Conservation (phyloP, 2,329 filamentous ascomycete species). For the Aspergillus brunneoviolaceus region DNA sequence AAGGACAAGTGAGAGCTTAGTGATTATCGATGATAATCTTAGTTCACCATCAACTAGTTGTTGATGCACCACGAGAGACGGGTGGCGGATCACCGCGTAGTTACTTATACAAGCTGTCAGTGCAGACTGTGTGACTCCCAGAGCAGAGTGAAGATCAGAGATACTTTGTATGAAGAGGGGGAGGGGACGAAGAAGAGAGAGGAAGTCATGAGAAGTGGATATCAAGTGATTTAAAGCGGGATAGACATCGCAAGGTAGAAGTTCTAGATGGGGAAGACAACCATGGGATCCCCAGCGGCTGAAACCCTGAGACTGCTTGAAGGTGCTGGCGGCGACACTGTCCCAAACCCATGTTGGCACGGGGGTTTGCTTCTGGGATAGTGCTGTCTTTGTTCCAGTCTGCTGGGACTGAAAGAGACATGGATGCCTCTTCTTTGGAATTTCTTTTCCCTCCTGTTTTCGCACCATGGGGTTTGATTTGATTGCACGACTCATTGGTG, state of each 20-base stretch:
- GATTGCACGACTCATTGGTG: slow-evolving; percentile 4
- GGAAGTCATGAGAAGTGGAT: slow-evolving; percentile 7
- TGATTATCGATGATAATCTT: background rate
- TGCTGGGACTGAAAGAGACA: slow-evolving; percentile 16
- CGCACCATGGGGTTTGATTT: slow-evolving; percentile 3
- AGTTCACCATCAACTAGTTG: background rate
- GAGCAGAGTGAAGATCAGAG: background rate
- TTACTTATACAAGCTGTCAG: background rate
- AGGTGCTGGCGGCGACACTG: background rate
- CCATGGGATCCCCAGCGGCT: slow-evolving; percentile 10
- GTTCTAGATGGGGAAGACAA: slow-evolving; percentile 15
- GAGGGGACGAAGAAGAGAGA: background rate
- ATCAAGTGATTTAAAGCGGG: slow-evolving; percentile 13
- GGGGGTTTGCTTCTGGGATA: slow-evolving; percentile 7
- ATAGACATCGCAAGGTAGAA: slow-evolving; percentile 21
- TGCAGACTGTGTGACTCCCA: background rate
- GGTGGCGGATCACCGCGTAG: background rate
- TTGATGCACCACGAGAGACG: background rate
- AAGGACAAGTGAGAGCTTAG: background rate
- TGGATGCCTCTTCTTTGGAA: slow-evolving; percentile 9
- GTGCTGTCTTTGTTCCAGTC: slow-evolving; percentile 21
- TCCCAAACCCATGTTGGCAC: slow-evolving; percentile 3
- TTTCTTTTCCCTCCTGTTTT: background rate
- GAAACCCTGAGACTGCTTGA: slow-evolving; percentile 8
- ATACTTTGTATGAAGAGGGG: background rate